Conservation (phyloP, 1,139 yeast genomes). For the Kodamaea sp. region DNA sequence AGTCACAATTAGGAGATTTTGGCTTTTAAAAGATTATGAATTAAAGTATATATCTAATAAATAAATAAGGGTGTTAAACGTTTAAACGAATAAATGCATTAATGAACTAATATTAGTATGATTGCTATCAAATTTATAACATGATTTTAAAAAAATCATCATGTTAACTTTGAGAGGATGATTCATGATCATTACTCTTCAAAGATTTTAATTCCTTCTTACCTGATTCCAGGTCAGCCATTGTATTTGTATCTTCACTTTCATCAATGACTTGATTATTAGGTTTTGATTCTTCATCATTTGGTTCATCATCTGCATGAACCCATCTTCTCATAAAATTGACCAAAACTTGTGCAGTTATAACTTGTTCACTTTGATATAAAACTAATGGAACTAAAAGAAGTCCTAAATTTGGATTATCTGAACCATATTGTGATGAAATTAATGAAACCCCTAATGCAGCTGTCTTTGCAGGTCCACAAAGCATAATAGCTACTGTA, state of each 20-base stretch:
- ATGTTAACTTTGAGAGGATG: neutral
- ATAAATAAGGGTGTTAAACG: too few relatives aligned
- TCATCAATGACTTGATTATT: too few relatives aligned
- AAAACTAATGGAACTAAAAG: slow-evolving; percentile 76
- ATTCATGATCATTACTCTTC: neutral
- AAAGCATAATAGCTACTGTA: slow-evolving; percentile 74
- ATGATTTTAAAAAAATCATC: too few relatives aligned
- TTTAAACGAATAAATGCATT: too few relatives aligned
- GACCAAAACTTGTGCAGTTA: slow-evolving; percentile 68
- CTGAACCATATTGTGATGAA: slow-evolving; percentile 72
- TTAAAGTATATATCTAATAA: too few relatives aligned
- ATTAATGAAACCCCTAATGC: slow-evolving; percentile 84
- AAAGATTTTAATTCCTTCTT: slow-evolving; percentile 1
- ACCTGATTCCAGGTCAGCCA: neutral
- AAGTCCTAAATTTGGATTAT: slow-evolving; percentile 60
- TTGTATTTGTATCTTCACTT: neutral
- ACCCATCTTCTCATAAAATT: slow-evolving; percentile 68
- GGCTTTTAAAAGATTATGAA: slow-evolving; percentile 38
- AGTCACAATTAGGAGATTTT: slow-evolving; percentile 58
- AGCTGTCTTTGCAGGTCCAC: slow-evolving; percentile 93
- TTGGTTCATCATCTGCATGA: slow-evolving; percentile 31
- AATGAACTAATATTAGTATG: too few relatives aligned
- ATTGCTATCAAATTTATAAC: too few relatives aligned
- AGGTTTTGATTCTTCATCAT: slow-evolving; percentile 6
- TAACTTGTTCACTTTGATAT: slow-evolving; percentile 83